These are phyloP conservation scores for Prunus dulcis DNA, from an alignment of 306 rosid species.

Conservation along the genomic window DNA sequence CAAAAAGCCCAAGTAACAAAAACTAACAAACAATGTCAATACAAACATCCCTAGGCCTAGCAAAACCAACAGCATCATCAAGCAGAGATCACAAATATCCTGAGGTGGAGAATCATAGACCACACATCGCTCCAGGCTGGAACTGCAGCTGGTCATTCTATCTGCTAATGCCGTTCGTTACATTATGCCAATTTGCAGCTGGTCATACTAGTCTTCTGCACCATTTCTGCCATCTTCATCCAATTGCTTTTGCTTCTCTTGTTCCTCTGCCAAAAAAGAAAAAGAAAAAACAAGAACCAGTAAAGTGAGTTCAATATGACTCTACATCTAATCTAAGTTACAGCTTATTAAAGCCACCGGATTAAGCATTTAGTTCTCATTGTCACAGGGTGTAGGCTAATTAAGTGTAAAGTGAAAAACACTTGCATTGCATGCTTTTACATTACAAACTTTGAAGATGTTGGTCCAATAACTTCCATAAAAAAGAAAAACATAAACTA, in stretches of 20 bases:
- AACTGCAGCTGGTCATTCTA: not conserved
- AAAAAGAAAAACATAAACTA: not conserved
- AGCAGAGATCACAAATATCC: too few species aligned
- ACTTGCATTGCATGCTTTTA: not conserved
- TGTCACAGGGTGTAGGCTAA: not conserved
- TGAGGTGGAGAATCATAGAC: too few species aligned
- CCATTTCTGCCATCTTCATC: slow-evolving; percentile 51
- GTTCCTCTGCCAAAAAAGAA: slow-evolving; percentile 58
- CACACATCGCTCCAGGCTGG: too few species aligned
- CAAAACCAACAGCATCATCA: not conserved
- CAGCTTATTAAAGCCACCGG: not conserved
- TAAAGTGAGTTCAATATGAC: not conserved
- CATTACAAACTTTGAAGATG: not conserved
- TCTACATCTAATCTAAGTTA: not conserved
- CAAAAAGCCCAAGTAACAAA: too few species aligned
- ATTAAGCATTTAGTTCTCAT: not conserved
- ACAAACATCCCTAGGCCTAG: not conserved
- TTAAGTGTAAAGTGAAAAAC: not conserved
- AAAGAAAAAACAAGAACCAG: not conserved
- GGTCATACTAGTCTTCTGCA: slow-evolving; percentile 1
- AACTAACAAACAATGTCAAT: too few species aligned
- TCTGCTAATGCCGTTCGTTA: too few species aligned
- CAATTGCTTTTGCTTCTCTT: slow-evolving; percentile 64
- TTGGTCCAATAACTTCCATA: not conserved
- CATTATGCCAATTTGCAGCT: not conserved